These are phyloP conservation scores for Morella rubra DNA, from an alignment of 306 rosid species.

Conservation along the genomic window DNA sequence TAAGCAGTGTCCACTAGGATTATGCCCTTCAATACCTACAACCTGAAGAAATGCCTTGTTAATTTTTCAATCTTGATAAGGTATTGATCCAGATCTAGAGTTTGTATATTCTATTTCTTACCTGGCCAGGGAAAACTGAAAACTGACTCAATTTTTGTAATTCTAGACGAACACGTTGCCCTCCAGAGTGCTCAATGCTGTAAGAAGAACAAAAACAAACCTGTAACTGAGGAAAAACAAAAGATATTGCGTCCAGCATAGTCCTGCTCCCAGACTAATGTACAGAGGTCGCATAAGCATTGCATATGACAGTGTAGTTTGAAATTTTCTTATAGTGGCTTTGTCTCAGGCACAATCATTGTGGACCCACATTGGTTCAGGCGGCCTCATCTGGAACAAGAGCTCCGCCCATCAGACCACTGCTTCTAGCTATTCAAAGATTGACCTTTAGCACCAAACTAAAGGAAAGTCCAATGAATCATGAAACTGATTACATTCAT, in stretches of 20 bases:
- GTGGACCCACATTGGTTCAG: neutral
- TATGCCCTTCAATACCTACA: conserved; percentile 85
- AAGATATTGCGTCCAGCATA: conserved; percentile 5
- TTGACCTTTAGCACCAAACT: neutral
- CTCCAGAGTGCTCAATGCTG: conserved; percentile 84
- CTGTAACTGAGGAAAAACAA: conserved; percentile 17
- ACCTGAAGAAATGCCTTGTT: conserved; percentile 52
- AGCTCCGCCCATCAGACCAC: neutral
- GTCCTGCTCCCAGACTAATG: neutral
- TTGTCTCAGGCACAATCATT: conserved; percentile 6
- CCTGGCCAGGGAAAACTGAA: conserved; percentile 99
- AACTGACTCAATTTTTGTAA: conserved; percentile 60
- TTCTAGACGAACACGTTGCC: conserved; percentile 86
- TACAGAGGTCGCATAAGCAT: conserved; percentile 12
- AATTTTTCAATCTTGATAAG: conserved; percentile 19
- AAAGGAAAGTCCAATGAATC: neutral
- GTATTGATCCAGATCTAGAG: conserved; percentile 14
- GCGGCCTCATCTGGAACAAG: neutral
- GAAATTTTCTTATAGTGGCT: conserved; percentile 20
- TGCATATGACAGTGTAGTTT: conserved; percentile 8
- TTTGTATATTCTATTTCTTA: conserved; percentile 29
- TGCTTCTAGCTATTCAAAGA: neutral
- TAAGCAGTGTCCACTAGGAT: conserved; percentile 97
- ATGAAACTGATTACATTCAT: neutral
- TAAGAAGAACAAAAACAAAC: conserved; percentile 23